Percentiles rank a stretch among this genome's conserved stretches.
These are phyloP conservation scores for Oenanthe sinensis DNA, from an alignment of 129 eudicot species.

Conservation along the genomic window DNA sequence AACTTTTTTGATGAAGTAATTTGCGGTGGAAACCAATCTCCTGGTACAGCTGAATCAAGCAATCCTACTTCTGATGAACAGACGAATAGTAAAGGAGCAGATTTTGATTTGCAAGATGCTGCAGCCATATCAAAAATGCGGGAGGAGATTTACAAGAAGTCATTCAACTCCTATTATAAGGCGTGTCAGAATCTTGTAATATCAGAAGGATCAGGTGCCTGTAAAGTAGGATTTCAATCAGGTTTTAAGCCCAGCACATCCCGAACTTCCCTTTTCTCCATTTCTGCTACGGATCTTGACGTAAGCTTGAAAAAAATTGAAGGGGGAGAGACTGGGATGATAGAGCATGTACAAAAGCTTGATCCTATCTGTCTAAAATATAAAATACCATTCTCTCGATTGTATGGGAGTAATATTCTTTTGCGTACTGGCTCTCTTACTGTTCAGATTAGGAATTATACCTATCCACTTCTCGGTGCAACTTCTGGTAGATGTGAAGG, in stretches of 20 bases:
- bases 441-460: slow-evolving; percentile 75
- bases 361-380: slow-evolving; percentile 77
- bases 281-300: slow-evolving; percentile 74
- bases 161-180: slow-evolving; percentile 77
- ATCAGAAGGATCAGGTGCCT: slow-evolving; percentile 88
- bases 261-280: slow-evolving; percentile 69
- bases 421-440: slow-evolving; percentile 71
- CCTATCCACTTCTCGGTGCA: slow-evolving; percentile 73
- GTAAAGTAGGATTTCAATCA: slow-evolving; percentile 73
- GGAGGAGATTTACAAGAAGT: slow-evolving; percentile 71
- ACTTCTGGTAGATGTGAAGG: slow-evolving; percentile 91
- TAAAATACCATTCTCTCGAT: slow-evolving; percentile 77
- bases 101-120: slow-evolving; percentile 52
- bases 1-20: slow-evolving; percentile 53
- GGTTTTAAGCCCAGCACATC: slow-evolving; percentile 78
- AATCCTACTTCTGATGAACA: slow-evolving; percentile 33
- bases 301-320: slow-evolving; percentile 67
- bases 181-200: slow-evolving; percentile 64
- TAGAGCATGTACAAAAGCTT: slow-evolving; percentile 73
- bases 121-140: slow-evolving; percentile 52
- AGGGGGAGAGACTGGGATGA: slow-evolving; percentile 96
- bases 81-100: slow-evolving; percentile 43
- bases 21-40: slow-evolving; percentile 38
- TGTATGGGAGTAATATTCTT: slow-evolving; percentile 70
- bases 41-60: slow-evolving; percentile 35